These are phyloP conservation scores for Bidens hawaiensis DNA, from an alignment of 140 eudicot species.

Conservation along the genomic window DNA sequence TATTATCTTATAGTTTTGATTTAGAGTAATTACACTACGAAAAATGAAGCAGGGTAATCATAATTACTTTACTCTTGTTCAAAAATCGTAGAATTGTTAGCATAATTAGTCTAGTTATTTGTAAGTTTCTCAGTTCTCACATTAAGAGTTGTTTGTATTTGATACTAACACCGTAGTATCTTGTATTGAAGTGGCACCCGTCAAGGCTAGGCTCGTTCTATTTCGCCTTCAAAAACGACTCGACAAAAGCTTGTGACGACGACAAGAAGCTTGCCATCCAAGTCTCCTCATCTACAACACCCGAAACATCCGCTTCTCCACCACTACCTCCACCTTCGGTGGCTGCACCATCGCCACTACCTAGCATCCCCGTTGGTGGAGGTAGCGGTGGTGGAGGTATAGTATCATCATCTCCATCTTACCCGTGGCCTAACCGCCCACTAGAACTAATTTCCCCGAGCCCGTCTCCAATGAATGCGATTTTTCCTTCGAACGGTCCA, in stretches of 20 bases:
- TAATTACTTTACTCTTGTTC: no score
- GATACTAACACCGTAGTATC: neutral
- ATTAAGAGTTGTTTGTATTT: neutral
- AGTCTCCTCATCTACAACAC: conserved; percentile 42
- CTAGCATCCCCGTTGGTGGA: conserved; percentile 22
- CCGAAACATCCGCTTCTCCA: conserved; percentile 34
- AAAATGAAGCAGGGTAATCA: no score
- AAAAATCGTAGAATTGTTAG: no score
- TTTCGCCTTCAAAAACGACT: conserved; percentile 76
- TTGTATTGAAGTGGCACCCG: conserved; percentile 68
- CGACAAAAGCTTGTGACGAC: conserved; percentile 50
- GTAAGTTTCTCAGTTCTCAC: neutral
- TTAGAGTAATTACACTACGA: no score
- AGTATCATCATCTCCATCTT: conserved; percentile 80
- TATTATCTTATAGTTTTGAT: no score
- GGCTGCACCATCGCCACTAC: conserved; percentile 38
- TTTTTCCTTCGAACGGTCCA: conserved; percentile 41
- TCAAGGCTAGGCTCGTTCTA: conserved; percentile 79
- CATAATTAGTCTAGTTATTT: no score
- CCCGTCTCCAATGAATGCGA: conserved; percentile 49
- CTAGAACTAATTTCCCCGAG: conserved; percentile 50
- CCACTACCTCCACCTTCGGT: conserved; percentile 38
- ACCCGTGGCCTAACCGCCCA: conserved; percentile 89
- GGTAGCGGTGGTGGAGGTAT: conserved; percentile 42
- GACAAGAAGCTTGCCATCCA: conserved; percentile 66